These are phyloP conservation scores for Lolium rigidum DNA, from an alignment of 176 grass and related monocot genomes.

Conservation along the genomic window DNA sequence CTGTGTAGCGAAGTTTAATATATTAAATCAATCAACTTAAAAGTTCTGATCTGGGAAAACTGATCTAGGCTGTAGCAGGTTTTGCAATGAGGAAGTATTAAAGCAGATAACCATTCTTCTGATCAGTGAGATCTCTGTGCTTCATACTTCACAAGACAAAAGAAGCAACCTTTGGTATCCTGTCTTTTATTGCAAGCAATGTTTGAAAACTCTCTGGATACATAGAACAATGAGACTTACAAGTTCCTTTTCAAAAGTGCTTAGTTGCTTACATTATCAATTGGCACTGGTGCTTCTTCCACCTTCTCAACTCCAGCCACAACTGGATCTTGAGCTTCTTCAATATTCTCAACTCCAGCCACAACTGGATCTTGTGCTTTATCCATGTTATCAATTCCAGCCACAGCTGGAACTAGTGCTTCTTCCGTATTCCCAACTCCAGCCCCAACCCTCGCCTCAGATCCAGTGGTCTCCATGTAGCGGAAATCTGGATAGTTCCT, in stretches of 20 bases:
- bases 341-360: neutral
- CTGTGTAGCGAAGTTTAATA: neutral
- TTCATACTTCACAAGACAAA: slow-evolving; percentile 5
- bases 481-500: slow-evolving; percentile 94
- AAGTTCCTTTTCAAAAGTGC: neutral
- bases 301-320: slow-evolving; percentile 18
- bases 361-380: neutral
- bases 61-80: neutral
- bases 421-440: slow-evolving; percentile 37
- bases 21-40: slow-evolving; percentile 12
- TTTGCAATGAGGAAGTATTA: neutral
- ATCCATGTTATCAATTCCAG: neutral
- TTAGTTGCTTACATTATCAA: slow-evolving; percentile 21
- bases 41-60: slow-evolving; percentile 15
- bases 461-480: slow-evolving; percentile 53
- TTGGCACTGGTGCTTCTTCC: slow-evolving; percentile 21
- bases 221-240: neutral
- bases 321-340: neutral
- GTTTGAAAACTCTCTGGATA: neutral
- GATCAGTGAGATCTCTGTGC: neutral
- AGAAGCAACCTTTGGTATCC: neutral
- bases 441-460: slow-evolving; percentile 20
- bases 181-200: slow-evolving; percentile 36
- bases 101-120: neutral
- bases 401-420: neutral